phyloP scores from a whole-genome alignment of 208 protist species.

The Naegleria lovaniensis region DNA sequence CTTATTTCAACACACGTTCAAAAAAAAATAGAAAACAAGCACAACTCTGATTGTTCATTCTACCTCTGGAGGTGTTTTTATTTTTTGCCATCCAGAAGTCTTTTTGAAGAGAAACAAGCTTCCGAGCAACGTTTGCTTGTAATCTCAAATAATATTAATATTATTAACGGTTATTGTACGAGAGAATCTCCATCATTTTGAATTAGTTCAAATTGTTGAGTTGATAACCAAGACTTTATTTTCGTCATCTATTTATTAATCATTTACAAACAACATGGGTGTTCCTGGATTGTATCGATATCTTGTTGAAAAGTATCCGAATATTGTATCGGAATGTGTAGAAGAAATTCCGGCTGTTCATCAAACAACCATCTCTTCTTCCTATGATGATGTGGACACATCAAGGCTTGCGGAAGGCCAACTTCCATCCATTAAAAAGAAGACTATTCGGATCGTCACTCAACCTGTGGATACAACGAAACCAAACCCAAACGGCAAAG shows the following conservation, averaged over 20 bases:
- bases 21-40: no score
- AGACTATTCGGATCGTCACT: slow-evolving; percentile 42
- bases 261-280: slow-evolving; percentile 55
- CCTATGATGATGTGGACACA: slow-evolving; percentile 24
- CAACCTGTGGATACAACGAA: slow-evolving; percentile 30
- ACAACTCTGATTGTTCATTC: no score
- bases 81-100: no score
- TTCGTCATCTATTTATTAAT: background rate
- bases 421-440: background rate
- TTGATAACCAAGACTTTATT: background rate
- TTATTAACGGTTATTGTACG: no score
- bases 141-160: no score
- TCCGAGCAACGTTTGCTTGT: no score
- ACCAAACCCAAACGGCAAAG: slow-evolving; percentile 77
- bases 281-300: slow-evolving; percentile 94
- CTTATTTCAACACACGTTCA: no score
- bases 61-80: no score
- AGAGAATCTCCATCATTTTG: no score
- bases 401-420: background rate
- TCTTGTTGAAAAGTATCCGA: slow-evolving; percentile 89
- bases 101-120: no score
- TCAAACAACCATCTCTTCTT: background rate
- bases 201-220: no score
- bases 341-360: slow-evolving; percentile 58
- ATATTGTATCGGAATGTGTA: slow-evolving; percentile 77